Evolutionary conservation across 441 rosid species (phyloP).

Genomic region (Erodium chrysanthum): DNA sequence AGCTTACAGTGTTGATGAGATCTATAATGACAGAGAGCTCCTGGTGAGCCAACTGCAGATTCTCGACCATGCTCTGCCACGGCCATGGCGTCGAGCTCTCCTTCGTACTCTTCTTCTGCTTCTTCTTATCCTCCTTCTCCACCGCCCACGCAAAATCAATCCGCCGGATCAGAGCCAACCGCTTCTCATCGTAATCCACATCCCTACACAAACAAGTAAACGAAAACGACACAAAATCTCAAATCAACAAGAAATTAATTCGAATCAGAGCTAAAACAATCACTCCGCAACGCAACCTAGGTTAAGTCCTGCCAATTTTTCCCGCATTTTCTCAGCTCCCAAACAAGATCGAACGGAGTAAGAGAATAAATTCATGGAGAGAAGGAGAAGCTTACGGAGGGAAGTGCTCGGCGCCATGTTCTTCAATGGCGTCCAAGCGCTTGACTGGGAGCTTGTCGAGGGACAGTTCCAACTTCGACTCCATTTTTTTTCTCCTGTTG

Average conservation of each 20-base stretch:
- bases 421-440: conserved; percentile 40
- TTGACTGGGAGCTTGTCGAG: conserved; percentile 34
- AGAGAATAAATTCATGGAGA: background rate
- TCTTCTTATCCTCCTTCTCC: conserved; percentile 52
- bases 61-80: conserved; percentile 93
- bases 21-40: conserved; percentile 79
- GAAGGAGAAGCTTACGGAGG: conserved; percentile 27
- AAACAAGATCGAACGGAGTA: background rate
- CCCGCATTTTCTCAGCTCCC: background rate
- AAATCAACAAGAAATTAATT: background rate
- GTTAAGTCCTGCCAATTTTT: background rate
- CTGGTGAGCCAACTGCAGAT: conserved; percentile 78
- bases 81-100: conserved; percentile 56
- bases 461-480: conserved; percentile 38
- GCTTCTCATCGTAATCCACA: conserved; percentile 73
- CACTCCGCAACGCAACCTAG: background rate
- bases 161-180: conserved; percentile 61
- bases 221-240: background rate
- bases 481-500: conserved; percentile 36
- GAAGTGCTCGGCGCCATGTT: conserved; percentile 55
- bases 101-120: conserved; percentile 52
- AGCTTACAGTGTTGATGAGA: conserved; percentile 73
- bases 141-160: conserved; percentile 90
- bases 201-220: conserved; percentile 33
- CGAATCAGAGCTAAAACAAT: background rate